Base-by-base conservation (phyloP, 306 rosid species). In the Adenanthera pavonina region DNA sequence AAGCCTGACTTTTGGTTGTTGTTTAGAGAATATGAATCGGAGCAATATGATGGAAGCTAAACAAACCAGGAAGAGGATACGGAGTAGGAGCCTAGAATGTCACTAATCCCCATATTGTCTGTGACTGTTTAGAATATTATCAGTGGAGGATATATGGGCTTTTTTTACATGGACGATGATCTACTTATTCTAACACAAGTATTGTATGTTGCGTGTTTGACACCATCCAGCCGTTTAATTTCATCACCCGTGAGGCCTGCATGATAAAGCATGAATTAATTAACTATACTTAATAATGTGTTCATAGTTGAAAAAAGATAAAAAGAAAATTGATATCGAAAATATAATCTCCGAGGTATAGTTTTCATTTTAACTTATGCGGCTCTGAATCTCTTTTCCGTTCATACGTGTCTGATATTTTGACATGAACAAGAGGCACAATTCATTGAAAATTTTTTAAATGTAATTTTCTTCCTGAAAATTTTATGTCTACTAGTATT, bases 21-120 rank as follows among this genome's bases (percentile, higher is more conserved):
- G 46, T 69, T 8, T 69, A 2, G 36, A 19, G 36, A 69, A 43
- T 69, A 69, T 43, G 54, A n/a, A 69, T 69, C 74, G 74, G 9
- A 69, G 15, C n/a, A 69, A 19, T 19, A 67, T 3, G 15, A 17
- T 8, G 20, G 72, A 67, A 15, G 51, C 72, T 41, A 69, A 0
- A 53, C 74, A 69, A 0, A 44, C 9, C 9, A 44, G 13, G 36
- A 43, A 19, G 4, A 69, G 34, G 3, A 7, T 16, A 41, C 33
- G 72, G 40, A 41, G 30, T 38, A 15, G 48, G 15, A 41, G 51
- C 30, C 1, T 15, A 7, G 13, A 16, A 66, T 67, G 30, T 59
- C 11, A 40, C 3, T 8, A 25, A 19, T 40, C 52, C n/a, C 72
- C 72, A 67, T n/a, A n/a, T n/a, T n/a, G n/a, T 67, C 65, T 40